Percentiles rank a stretch among this genome's conserved stretches.
Evolutionary conservation across 768 basidiomycete genomes (phyloP).

Genomic region (Russula lepida): DNA sequence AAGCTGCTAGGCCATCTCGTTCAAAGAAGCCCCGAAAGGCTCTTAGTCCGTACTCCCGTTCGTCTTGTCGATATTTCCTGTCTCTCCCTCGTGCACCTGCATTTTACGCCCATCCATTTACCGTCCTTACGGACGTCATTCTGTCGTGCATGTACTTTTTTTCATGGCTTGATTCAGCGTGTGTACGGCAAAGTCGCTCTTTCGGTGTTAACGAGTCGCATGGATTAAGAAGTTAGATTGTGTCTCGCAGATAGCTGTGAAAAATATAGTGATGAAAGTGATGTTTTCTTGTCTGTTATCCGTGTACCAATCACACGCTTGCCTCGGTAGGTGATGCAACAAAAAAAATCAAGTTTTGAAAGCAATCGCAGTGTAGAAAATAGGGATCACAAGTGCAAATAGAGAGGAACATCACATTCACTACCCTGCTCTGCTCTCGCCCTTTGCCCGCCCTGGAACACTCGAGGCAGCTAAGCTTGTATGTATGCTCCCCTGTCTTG

Average conservation of each 20-base stretch:
- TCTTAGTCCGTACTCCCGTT: slow-evolving; percentile 19
- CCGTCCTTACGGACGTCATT: slow-evolving; percentile 18
- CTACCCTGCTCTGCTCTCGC: slow-evolving; percentile 19
- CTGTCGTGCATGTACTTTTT: slow-evolving; percentile 22
- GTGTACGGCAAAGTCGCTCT: slow-evolving; percentile 20
- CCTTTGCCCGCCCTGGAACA: slow-evolving; percentile 13
- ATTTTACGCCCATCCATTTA: slow-evolving; percentile 19
- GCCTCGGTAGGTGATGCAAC: not conserved
- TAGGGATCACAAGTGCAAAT: slow-evolving; percentile 4
- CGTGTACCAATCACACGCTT: not conserved
- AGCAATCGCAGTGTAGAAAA: slow-evolving; percentile 3
- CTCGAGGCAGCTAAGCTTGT: slow-evolving; percentile 11
- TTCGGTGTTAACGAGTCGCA: slow-evolving; percentile 15
- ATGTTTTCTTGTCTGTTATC: not conserved
- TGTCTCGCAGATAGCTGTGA: slow-evolving; percentile 14
- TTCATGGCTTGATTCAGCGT: slow-evolving; percentile 22
- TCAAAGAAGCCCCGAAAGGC: slow-evolving; percentile 81
- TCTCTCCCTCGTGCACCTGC: slow-evolving; percentile 12
- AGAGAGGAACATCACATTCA: not conserved
- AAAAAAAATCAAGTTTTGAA: slow-evolving; percentile 13
- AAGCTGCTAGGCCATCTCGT: slow-evolving; percentile 58
- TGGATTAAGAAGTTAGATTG: slow-evolving; percentile 19
- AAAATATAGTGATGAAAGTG: slow-evolving; percentile 16
- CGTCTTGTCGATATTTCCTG: slow-evolving; percentile 12
- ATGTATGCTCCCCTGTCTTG: slow-evolving; percentile 20